Conservation (phyloP, 169 alveolate species). For the Toxoplasma gondii region DNA sequence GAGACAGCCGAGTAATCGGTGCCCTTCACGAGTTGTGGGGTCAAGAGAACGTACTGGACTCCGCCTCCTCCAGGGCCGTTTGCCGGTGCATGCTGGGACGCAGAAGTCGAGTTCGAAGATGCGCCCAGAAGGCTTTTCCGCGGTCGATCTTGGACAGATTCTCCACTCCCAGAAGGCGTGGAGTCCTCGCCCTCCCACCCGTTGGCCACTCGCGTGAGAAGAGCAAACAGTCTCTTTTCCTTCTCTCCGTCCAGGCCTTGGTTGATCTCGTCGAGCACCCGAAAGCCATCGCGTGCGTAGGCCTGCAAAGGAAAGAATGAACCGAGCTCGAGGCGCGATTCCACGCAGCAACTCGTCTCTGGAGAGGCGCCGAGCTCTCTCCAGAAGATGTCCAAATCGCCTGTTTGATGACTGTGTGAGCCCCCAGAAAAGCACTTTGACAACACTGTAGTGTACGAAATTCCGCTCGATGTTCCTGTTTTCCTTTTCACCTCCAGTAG, state of each 20-base stretch:
- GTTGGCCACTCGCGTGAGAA: constrained; percentile 36
- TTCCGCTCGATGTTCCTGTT: too few species aligned
- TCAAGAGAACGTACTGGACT: constrained; percentile 43
- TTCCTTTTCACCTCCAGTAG: too few species aligned
- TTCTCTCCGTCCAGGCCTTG: constrained; percentile 52
- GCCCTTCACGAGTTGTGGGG: constrained; percentile 32
- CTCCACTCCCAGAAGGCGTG: not conserved
- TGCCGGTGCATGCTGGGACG: too few species aligned
- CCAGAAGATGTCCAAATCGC: too few species aligned
- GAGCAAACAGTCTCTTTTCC: constrained; percentile 10
- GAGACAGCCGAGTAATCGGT: constrained; percentile 11
- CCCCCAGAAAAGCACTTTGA: too few species aligned
- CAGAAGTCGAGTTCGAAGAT: too few species aligned
- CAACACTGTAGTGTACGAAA: too few species aligned
- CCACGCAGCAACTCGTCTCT: too few species aligned
- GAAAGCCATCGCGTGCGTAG: constrained; percentile 33
- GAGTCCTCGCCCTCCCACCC: constrained; percentile 11
- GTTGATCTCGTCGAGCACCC: constrained; percentile 50
- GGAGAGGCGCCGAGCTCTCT: too few species aligned
- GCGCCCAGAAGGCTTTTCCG: not conserved
- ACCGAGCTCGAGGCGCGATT: not conserved
- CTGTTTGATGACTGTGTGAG: too few species aligned
- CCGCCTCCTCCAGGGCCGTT: not conserved
- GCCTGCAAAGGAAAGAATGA: not conserved
- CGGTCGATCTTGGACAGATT: not conserved